Conservation (phyloP, 2,329 filamentous ascomycete genomes). For the Fusarium begoniae region DNA sequence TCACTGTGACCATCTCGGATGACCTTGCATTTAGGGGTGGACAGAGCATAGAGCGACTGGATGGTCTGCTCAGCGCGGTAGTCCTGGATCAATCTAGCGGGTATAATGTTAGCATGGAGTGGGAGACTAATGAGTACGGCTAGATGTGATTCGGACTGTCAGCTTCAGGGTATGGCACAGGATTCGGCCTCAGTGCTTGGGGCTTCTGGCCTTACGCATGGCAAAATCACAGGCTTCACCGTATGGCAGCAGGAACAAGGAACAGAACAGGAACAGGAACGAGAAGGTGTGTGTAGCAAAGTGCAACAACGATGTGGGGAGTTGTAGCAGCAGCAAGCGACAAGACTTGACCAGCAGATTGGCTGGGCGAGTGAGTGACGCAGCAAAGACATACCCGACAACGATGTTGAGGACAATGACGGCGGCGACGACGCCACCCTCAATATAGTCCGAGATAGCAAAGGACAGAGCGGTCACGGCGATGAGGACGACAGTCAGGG, state of each 20-base stretch:
- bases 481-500: conserved; percentile 77
- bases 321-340: conserved; percentile 23
- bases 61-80: conserved; percentile 70
- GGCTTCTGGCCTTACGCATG: conserved; percentile 39
- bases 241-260: conserved; percentile 37
- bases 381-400: conserved; percentile 62
- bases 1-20: conserved; percentile 62
- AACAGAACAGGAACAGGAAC: conserved; percentile 17
- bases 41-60: conserved; percentile 66
- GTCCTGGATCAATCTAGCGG: conserved; percentile 64
- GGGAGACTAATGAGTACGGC: conserved; percentile 11
- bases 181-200: conserved; percentile 40
- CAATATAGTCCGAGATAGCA: conserved; percentile 71
- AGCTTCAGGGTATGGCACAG: conserved; percentile 44
- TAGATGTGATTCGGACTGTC: conserved; percentile 32
- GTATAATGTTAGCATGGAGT: conserved; percentile 40
- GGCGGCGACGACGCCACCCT: conserved; percentile 69
- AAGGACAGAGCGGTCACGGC: conserved; percentile 78
- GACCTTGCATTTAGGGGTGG: conserved; percentile 67
- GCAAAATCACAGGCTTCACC: conserved; percentile 44
- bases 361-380: conserved; percentile 32
- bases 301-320: conserved; percentile 28
- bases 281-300: conserved; percentile 32
- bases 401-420: conserved; percentile 74
- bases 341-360: conserved; percentile 20